Percentiles rank a stretch among this genome's conserved stretches.
phyloP scores from a whole-genome alignment of 306 rosid genomes.

The Begonia peltatifolia region DNA sequence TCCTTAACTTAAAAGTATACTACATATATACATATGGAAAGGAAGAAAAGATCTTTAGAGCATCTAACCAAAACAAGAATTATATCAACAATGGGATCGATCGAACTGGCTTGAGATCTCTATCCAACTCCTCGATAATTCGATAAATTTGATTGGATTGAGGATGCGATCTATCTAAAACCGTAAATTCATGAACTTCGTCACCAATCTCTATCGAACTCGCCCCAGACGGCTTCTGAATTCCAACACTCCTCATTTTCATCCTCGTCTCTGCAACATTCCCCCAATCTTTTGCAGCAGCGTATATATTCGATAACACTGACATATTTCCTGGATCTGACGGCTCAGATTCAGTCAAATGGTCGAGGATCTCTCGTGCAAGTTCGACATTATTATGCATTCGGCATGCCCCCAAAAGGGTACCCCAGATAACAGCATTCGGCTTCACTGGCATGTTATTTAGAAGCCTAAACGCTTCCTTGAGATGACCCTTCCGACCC shows the following conservation, averaged over 20 bases:
- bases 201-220: constrained; percentile 63
- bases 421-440: constrained; percentile 50
- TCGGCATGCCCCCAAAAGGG: constrained; percentile 73
- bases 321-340: constrained; percentile 55
- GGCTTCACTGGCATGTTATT: constrained; percentile 68
- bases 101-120: constrained; percentile 40
- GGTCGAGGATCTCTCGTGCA: constrained; percentile 41
- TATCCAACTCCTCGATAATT: constrained; percentile 50
- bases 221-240: constrained; percentile 69
- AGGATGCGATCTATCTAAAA: constrained; percentile 57
- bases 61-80: neutral
- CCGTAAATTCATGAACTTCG: constrained; percentile 67
- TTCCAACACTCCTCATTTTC: constrained; percentile 45
- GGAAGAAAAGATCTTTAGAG: too few relatives aligned
- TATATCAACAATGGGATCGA: constrained; percentile 21
- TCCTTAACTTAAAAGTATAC: too few relatives aligned
- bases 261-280: constrained; percentile 43
- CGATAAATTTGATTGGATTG: constrained; percentile 48
- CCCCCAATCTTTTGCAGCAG: constrained; percentile 70
- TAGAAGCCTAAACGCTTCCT: constrained; percentile 60
- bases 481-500: constrained; percentile 64
- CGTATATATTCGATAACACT: constrained; percentile 70
- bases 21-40: too few relatives aligned
- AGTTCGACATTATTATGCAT: constrained; percentile 62
- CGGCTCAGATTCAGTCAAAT: constrained; percentile 33